These are phyloP conservation scores for Chrysoporthe cubensis DNA, from an alignment of 2,329 filamentous ascomycete species.

Conservation along the genomic window DNA sequence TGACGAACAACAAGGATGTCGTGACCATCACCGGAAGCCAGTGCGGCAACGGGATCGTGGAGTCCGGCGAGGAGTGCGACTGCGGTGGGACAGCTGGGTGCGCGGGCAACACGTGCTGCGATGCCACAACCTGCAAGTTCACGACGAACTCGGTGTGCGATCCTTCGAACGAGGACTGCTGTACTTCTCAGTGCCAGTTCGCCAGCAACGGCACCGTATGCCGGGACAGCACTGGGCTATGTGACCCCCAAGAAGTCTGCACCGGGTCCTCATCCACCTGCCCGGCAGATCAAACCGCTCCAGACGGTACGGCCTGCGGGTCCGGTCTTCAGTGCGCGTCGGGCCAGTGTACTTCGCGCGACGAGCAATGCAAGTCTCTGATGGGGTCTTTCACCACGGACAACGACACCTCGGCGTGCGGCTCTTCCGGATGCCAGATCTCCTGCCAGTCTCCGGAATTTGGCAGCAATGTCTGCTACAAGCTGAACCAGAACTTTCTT, in stretches of 20 bases:
- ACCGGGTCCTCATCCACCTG: conserved; percentile 73
- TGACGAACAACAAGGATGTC: conserved; percentile 85
- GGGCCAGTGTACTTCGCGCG: conserved; percentile 91
- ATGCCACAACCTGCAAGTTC: conserved; percentile 86
- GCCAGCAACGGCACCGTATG: conserved; percentile 73
- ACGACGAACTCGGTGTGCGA: conserved; percentile 76
- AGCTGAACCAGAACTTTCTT: conserved; percentile 87
- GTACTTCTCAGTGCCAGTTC: conserved; percentile 68
- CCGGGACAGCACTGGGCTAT: conserved; percentile 75
- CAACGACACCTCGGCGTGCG: conserved; percentile 83
- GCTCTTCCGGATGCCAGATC: conserved; percentile 71
- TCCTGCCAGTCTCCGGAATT: conserved; percentile 76
- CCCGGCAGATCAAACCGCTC: conserved; percentile 70
- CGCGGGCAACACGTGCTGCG: conserved; percentile 77
- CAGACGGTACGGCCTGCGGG: conserved; percentile 76
- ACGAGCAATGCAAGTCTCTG: conserved; percentile 84
- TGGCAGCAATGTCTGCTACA: conserved; percentile 67
- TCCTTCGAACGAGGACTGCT: conserved; percentile 81
- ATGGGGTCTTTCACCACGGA: conserved; percentile 75
- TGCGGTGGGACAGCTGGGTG: conserved; percentile 81
- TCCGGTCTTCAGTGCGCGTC: conserved; percentile 80
- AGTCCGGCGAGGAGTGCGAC: conserved; percentile 92
- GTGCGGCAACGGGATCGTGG: conserved; percentile 97
- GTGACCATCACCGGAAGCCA: conserved; percentile 79
- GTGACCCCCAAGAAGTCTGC: conserved; percentile 86